Base-by-base conservation (phyloP, 2,329 filamentous ascomycete genomes). In the Arthrobotrys iridis region DNA sequence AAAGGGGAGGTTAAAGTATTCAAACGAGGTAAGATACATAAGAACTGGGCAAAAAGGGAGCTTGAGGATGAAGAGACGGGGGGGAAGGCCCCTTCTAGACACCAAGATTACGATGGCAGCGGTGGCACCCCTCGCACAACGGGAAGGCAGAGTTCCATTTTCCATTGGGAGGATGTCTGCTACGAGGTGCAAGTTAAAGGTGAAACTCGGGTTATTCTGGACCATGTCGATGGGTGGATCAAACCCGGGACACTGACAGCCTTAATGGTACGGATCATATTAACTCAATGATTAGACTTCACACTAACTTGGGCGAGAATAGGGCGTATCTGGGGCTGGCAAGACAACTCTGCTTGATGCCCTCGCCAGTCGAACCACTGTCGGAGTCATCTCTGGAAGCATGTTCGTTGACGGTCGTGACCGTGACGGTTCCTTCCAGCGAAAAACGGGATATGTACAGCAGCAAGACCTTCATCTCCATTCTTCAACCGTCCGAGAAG, bases 271-370 rank as follows among this genome's bases (percentile, higher is more conserved):
- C 77, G 72, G 26, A 20, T 26, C n/a, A 11, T 43, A 28, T 35
- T 15, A 85, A 35, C 84, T 85, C 20, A 85, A 84, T 43, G 84
- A 82, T 80, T 81, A 78, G 78, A 79, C 77, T 2, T 71, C 81
- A 83, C 48, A 81, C 83, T 60, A 50, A 60, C 20, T 30, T 40
- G 13, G 10, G 8, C 26, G 33, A 18, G 4, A 8, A n/a, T 62
- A 84, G 83, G 86, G 93, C 83, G 92, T 93, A 4, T 93, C 91
- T 26, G 93, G 93, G 78, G 93, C 93, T 15, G 93, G 93, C 71
- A 97, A 97, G 83, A 97, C 93, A 0, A 97, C 93, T 0, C 87
- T 97, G 24, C 84, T 97, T 22, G 92, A 97, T 82, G 91, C 92
- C 33, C 85, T 97, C 77, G 93, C 93, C 50, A 91, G 91, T 71